These are phyloP conservation scores for Abrus pulchellus DNA, from an alignment of 306 rosid species.

Conservation along the genomic window DNA sequence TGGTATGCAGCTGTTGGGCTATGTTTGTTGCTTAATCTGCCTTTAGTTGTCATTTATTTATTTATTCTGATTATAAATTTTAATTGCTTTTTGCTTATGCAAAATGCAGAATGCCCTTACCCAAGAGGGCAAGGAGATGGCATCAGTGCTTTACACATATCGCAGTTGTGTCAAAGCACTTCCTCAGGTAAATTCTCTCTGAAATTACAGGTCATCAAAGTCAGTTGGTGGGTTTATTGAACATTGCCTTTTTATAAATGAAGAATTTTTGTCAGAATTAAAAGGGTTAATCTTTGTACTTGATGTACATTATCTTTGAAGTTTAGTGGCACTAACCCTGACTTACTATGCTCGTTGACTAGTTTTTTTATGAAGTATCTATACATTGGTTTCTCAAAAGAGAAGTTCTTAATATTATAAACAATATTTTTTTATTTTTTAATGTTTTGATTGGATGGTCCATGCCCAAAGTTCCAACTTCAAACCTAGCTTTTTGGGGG, in stretches of 20 bases:
- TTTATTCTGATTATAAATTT: constrained; percentile 9
- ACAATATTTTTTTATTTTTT: background rate
- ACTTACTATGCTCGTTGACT: background rate
- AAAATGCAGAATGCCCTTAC: constrained; percentile 78
- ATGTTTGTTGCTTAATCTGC: constrained; percentile 25
- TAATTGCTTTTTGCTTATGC: constrained; percentile 32
- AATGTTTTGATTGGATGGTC: constrained; percentile 27
- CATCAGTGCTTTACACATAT: constrained; percentile 95
- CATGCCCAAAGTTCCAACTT: constrained; percentile 15
- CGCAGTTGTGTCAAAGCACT: constrained; percentile 98
- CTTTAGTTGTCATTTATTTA: background rate
- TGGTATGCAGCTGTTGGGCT: constrained; percentile 64
- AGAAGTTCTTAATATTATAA: constrained; percentile 10
- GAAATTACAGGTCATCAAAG: constrained; percentile 1
- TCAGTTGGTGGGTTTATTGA: constrained; percentile 21
- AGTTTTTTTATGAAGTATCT: constrained; percentile 17
- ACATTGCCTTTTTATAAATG: background rate
- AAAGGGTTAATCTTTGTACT: constrained; percentile 26
- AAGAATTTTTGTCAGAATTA: constrained; percentile 25
- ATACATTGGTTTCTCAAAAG: constrained; percentile 15
- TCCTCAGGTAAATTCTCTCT: constrained; percentile 82
- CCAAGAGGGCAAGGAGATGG: constrained; percentile 96
- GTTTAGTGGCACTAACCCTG: constrained; percentile 10
- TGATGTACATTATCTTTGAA: constrained; percentile 30
- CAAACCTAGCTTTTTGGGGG: constrained; percentile 25